Evolutionary conservation across 1,284 basidiomycete genomes (phyloP).

Genomic region (Boletus mariae): DNA sequence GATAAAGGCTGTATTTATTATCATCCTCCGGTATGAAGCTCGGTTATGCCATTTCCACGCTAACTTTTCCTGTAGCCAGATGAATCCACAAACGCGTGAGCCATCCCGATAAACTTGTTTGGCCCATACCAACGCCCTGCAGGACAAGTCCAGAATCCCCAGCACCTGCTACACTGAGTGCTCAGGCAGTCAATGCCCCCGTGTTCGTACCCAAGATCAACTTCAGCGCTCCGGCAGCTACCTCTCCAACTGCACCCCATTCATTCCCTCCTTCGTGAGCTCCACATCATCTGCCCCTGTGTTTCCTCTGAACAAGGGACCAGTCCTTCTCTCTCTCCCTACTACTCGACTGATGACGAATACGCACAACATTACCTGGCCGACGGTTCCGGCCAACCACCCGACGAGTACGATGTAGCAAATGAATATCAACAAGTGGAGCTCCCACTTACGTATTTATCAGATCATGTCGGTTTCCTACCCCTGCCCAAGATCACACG

Average conservation of each 20-base stretch:
- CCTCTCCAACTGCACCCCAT: conserved; percentile 27
- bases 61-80: conserved; percentile 22
- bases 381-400: conserved; percentile 5
- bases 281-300: conserved; percentile 15
- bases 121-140: conserved; percentile 3
- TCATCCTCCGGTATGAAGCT: conserved; percentile 64
- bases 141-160: conserved; percentile 48
- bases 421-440: conserved; percentile 29
- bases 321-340: conserved; percentile 29
- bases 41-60: conserved; percentile 8
- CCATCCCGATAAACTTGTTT: background rate
- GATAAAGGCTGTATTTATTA: conserved; percentile 83
- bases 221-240: conserved; percentile 21
- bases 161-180: conserved; percentile 37
- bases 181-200: conserved; percentile 68
- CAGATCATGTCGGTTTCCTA: conserved; percentile 18
- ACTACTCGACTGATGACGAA: conserved; percentile 41
- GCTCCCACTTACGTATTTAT: conserved; percentile 13
- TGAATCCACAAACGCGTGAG: conserved; percentile 21
- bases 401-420: conserved; percentile 16
- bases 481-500: background rate
- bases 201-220: conserved; percentile 77
- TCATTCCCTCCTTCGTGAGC: conserved; percentile 33
- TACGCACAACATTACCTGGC: conserved; percentile 30
- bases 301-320: conserved; percentile 24